Evolutionary conservation across 116 monocot genomes (phyloP), one percentile per base, ranked within the genome.

Genomic region (Dioscorea cayenensis): DNA sequence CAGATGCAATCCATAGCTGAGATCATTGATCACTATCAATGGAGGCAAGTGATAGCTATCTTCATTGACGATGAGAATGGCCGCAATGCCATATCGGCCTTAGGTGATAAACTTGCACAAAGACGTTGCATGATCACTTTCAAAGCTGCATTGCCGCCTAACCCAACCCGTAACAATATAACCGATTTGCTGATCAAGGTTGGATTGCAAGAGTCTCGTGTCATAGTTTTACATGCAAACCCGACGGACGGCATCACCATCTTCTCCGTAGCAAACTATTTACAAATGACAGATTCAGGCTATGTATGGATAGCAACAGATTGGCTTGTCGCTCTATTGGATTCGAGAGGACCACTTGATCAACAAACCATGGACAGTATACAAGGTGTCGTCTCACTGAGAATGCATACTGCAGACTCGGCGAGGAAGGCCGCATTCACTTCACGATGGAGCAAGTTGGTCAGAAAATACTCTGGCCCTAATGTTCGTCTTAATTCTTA

Each of bases 1-100:
- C 92, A 92, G 64, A 92, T 92, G 92, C 19, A 71, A 35, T 86
- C 89, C 12, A 74, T 92, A 43, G 84, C 92, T 49, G 89, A 86
- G 11, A 68, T 92, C 28, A 58, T 92, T 28, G 78, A 89, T 3
- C 79, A 74, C 37, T 92, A 78, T 75, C 72, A 75, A 25, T 89
- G 89, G 89, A 84, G 60, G 23, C 71, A 82, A 58, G 89, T 92
- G 17, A 82, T 77, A 28, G 89, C 84, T 7, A 75, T 92, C 51
- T 92, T 80, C 52, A 22, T 84, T 38, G 92, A 92, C 28, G 79
- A 92, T 71, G 88, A 92, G 65, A 70, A 79, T 80, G 92, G 92
- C 12, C 74, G 92, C 70, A 86, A 89, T 29, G 92, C 89, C n/a
- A 71, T 92, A 50, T 49, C 89, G 5, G 72, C 77, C 6, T 80